Conservation (phyloP, 805 yeast genomes). For the Ogataea paradorogensis region DNA sequence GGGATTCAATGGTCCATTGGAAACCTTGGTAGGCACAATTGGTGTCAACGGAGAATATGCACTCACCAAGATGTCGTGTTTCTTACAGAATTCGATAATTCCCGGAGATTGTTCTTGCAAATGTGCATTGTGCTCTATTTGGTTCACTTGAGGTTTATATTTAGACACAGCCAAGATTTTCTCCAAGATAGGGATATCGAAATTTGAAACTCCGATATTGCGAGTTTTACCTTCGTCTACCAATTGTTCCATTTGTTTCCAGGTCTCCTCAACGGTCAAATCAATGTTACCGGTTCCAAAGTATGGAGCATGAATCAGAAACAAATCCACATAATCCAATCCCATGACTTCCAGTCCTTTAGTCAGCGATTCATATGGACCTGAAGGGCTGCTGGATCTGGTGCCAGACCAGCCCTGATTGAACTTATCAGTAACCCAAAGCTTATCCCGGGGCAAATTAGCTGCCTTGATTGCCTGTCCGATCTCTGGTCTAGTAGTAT, state of each 20-base stretch:
- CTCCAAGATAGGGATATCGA: conserved; percentile 45
- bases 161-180: conserved; percentile 40
- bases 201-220: conserved; percentile 62
- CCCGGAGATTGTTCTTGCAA: conserved; percentile 63
- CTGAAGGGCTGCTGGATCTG: conserved; percentile 23
- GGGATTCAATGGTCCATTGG: conserved; percentile 34
- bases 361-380: conserved; percentile 48
- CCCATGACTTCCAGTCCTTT: conserved; percentile 46
- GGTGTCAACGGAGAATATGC: conserved; percentile 75
- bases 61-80: conserved; percentile 51
- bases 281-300: conserved; percentile 40
- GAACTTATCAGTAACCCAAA: conserved; percentile 64
- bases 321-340: conserved; percentile 56
- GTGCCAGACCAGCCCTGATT: conserved; percentile 37
- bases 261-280: conserved; percentile 49
- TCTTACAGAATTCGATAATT: conserved; percentile 46
- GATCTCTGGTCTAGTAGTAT: conserved; percentile 58
- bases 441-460: conserved; percentile 43
- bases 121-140: conserved; percentile 67
- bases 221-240: conserved; percentile 44
- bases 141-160: conserved; percentile 58
- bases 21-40: conserved; percentile 40
- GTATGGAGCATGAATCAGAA: conserved; percentile 60
- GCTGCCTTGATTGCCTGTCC: conserved; percentile 49
- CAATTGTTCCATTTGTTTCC: conserved; percentile 44